Evolutionary conservation across 805 yeast species (phyloP), one percentile per base, ranked within the genome.

Genomic region (Kodamaea hsintzibuensis): DNA sequence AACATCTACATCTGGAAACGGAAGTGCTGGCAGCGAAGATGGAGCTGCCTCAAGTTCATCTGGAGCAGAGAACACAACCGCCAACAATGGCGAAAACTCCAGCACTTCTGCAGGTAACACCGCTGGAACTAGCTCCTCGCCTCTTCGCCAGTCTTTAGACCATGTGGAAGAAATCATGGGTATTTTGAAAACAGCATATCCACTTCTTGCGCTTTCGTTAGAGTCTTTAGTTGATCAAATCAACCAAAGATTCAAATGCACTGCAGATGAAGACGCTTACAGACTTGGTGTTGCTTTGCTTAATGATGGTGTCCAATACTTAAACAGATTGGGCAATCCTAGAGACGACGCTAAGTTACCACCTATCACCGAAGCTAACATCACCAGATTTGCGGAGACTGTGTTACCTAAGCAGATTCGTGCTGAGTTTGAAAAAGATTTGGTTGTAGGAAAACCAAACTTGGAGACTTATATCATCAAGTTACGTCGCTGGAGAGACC

Each of bases 151-250:
- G 18, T 27, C 46, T 33, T 54, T 27, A 27, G 54, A 54, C 38
- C 48, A 93, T 64, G 92, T 92, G 22, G 86, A 82, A 51, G 98
- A 93, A 64, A 88, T 95, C 53, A 91, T 91, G 89, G 95, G 96
- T 18, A 92, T 95, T 52, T 76, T 96, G 67, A 95, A 95, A 68
- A 96, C 99, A 0, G 97, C 98, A 0, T 95, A 92, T 68, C 99
- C 99, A 1, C 74, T 95, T 51, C 74, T 95, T 57, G 97, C 99
- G 0, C 80, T 95, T 45, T 91, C 98, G 0, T 78, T 96, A 58
- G 99, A 95, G 70, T 91, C 98, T 0, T 74, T 96, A 52, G 98
- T 95, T 27, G 98, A 96, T 64, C 99, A 96, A 74, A 90, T 95
- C 52, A 87, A 86, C 63, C 97, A 91, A 67, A 79, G 98, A 52